Evolutionary conservation across 1,284 basidiomycete genomes (phyloP), one percentile per base, ranked within the genome.

Genomic region (Cutaneotrichosporon sp.): DNA sequence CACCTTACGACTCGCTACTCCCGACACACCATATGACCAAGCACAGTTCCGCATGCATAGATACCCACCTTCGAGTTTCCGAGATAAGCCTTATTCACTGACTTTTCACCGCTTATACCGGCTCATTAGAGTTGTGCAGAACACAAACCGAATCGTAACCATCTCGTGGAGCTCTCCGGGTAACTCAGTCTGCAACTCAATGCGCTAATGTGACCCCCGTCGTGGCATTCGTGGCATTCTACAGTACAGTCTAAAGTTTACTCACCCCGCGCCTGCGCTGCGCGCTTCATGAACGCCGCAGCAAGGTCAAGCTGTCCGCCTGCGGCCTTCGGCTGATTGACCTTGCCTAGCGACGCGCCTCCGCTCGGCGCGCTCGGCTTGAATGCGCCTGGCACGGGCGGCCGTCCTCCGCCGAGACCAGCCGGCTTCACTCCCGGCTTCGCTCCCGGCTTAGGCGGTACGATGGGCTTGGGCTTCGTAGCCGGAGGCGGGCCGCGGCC

Each of bases 271-370:
- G 57, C 30, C 31, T 53, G 51, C 51, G 31, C 30, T 4, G 69
- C 72, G 32, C 72, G 69, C 61, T 65, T 74, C 38, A 53, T 57
- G 31, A 76, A 67, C 71, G 78, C 80, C 56, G 91, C 90, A 66
- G 91, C 90, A 69, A 94, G 81, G 81, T 92, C 91, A 80, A 92
- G 73, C 76, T 92, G 90, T 30, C 90, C 88, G 30, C 81, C 76
- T 1, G 83, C 77, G 5, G 82, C 82, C 56, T 73, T 80, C 50
- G 83, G 80, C 22, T 78, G 76, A 63, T 78, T 81, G 11, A 76
- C 80, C 14, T 56, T 68, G 30, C 81, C 82, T 2, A 71, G 69
- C 10, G 65, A 68, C 2, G 67, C 60, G 11, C 67, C 69, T 1
- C 69, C 61, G 11, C 76, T 51, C 10, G 69, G 58, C 1, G 75